Percentiles rank a stretch among this genome's conserved stretches.
Evolutionary conservation across 768 basidiomycete genomes (phyloP).

Genomic region (Leccinum truebloodii): DNA sequence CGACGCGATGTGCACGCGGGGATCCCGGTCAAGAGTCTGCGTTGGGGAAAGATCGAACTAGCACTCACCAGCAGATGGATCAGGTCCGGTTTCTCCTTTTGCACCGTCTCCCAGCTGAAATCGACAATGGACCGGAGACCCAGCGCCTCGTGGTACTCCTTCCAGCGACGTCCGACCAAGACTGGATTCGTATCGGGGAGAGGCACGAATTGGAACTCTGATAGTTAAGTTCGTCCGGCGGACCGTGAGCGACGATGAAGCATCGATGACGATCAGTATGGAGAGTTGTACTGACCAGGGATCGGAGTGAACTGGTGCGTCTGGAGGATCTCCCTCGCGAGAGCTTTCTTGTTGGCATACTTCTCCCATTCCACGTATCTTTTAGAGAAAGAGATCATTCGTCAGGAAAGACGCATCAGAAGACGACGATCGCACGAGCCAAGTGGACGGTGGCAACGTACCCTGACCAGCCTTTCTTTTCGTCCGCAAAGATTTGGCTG

Average conservation of each 20-base stretch:
- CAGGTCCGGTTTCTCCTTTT: slow-evolving; percentile 51
- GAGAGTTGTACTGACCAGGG: slow-evolving; percentile 7
- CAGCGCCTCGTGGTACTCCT: slow-evolving; percentile 51
- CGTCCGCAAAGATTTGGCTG: slow-evolving; percentile 14
- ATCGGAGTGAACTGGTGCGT: slow-evolving; percentile 15
- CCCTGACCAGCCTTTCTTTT: slow-evolving; percentile 19
- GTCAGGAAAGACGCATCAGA: background rate
- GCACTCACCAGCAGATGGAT: slow-evolving; percentile 42
- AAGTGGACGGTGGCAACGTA: background rate
- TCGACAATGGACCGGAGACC: slow-evolving; percentile 48
- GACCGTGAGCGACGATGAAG: background rate
- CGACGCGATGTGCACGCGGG: background rate
- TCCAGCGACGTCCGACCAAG: slow-evolving; percentile 51
- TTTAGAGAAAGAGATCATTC: background rate
- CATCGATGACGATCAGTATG: background rate
- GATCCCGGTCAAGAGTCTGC: background rate
- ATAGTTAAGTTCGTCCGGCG: background rate
- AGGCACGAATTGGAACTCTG: slow-evolving; percentile 50
- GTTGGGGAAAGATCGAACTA: background rate
- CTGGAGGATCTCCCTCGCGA: slow-evolving; percentile 13
- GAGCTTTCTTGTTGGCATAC: slow-evolving; percentile 12
- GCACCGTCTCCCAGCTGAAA: slow-evolving; percentile 50
- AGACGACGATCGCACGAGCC: background rate
- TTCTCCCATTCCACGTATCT: slow-evolving; percentile 22
- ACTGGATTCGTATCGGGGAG: slow-evolving; percentile 53